These are phyloP conservation scores for Cinnamomum micranthum DNA, from an alignment of 164 flowering plant species.

Conservation along the genomic window DNA sequence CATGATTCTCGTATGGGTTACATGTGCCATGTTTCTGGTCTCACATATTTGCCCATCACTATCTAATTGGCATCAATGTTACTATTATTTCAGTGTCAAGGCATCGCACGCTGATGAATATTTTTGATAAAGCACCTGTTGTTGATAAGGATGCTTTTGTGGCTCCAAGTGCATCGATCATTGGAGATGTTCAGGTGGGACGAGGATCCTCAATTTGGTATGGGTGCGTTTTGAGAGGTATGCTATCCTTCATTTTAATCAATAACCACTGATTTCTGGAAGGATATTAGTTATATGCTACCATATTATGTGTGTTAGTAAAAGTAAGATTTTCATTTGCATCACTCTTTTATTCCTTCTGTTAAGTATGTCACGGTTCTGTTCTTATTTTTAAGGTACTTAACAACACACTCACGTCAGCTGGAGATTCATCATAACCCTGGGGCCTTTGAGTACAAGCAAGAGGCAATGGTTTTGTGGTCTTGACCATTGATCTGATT, in stretches of 20 bases:
- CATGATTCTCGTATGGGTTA: not conserved
- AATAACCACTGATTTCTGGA: not conserved
- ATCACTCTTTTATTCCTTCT: too few relatives aligned
- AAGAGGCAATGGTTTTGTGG: not conserved
- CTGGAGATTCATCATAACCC: not conserved
- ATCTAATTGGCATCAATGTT: not conserved
- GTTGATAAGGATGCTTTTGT: constrained; percentile 85
- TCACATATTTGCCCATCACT: not conserved
- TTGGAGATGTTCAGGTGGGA: constrained; percentile 86
- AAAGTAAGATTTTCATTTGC: not conserved
- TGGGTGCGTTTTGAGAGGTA: constrained; percentile 95
- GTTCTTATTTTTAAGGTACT: not conserved
- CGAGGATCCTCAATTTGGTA: constrained; percentile 87
- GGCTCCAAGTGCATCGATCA: constrained; percentile 89
- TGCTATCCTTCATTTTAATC: constrained; percentile 1
- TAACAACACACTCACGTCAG: not conserved
- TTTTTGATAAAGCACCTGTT: constrained; percentile 77
- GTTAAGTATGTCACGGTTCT: not conserved
- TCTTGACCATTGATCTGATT: not conserved
- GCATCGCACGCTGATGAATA: constrained; percentile 88
- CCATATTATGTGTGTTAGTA: not conserved
- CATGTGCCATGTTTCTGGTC: not conserved
- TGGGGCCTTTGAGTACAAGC: not conserved
- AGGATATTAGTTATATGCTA: not conserved
- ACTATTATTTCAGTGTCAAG: constrained; percentile 56